Evolutionary conservation across 352 stramenopile genomes (phyloP).

Genomic region (Bremia lactucae): DNA sequence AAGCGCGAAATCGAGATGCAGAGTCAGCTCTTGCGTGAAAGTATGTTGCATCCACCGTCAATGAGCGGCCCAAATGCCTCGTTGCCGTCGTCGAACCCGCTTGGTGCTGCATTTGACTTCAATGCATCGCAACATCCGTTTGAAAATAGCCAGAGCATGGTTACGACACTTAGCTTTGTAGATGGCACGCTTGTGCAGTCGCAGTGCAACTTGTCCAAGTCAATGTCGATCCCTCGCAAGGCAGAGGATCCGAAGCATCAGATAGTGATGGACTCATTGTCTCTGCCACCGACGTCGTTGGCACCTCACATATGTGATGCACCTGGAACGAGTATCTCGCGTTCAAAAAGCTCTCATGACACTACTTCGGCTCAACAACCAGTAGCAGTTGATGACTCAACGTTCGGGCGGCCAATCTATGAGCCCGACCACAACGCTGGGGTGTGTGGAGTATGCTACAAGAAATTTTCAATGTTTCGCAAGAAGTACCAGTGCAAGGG

Average conservation of each 20-base stretch:
- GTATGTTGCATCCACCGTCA: conserved; percentile 41
- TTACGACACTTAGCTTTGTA: conserved; percentile 34
- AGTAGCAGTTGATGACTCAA: conserved; percentile 16
- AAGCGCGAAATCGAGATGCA: conserved; percentile 71
- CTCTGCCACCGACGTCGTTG: conserved; percentile 10
- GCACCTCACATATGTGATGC: conserved; percentile 1
- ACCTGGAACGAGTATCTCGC: conserved; percentile 5
- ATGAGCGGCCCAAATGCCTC: conserved; percentile 24
- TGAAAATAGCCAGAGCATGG: conserved; percentile 27
- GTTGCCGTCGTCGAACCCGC: conserved; percentile 19
- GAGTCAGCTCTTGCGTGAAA: conserved; percentile 65
- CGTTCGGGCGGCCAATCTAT: conserved; percentile 25
- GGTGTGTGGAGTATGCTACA: conserved; percentile 74
- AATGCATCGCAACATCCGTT: conserved; percentile 22
- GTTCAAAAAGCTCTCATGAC: conserved; percentile 18
- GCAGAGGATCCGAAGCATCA: conserved; percentile 1
- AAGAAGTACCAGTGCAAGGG: conserved; percentile 82
- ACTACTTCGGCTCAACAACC: neutral
- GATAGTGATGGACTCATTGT: conserved; percentile 18
- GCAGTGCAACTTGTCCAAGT: conserved; percentile 21
- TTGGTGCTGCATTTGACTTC: conserved; percentile 20
- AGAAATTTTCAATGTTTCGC: conserved; percentile 79
- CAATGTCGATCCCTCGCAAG: conserved; percentile 11
- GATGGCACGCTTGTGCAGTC: conserved; percentile 28
- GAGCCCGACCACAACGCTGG: conserved; percentile 42